Evolutionary conservation across 1,284 basidiomycete species (phyloP).

Genomic region (Cryptococcus floricola): DNA sequence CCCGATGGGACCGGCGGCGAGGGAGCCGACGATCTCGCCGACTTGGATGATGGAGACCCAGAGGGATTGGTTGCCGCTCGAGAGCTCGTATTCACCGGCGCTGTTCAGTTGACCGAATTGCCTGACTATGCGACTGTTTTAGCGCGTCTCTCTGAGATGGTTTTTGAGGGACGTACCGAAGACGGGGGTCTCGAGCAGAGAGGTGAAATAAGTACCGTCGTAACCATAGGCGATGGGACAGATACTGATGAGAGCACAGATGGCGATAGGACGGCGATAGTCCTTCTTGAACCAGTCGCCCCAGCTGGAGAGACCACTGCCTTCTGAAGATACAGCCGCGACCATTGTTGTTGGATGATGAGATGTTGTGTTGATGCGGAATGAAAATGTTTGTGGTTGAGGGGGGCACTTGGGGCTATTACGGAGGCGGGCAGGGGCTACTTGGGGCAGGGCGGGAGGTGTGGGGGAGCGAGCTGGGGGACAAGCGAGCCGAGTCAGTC

Average conservation of each 20-base stretch:
- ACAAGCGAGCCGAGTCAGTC: too few relatives aligned
- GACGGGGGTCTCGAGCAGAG: constrained; percentile 46
- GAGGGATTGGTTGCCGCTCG: constrained; percentile 25
- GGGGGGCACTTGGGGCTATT: background rate
- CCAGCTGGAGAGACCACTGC: constrained; percentile 12
- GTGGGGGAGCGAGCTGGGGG: too few relatives aligned
- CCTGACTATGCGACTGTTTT: constrained; percentile 3
- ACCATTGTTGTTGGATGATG: constrained; percentile 11
- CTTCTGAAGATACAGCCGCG: constrained; percentile 13
- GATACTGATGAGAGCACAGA: constrained; percentile 23
- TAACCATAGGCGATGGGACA: constrained; percentile 47
- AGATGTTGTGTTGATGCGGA: background rate
- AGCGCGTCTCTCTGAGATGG: constrained; percentile 14
- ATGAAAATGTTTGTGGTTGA: background rate
- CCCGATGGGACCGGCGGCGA: constrained; percentile 48
- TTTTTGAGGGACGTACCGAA: constrained; percentile 27
- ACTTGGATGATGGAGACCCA: constrained; percentile 51
- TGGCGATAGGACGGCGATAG: constrained; percentile 20
- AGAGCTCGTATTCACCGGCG: constrained; percentile 11
- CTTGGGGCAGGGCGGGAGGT: too few relatives aligned
- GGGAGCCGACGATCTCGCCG: constrained; percentile 50
- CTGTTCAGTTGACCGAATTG: constrained; percentile 16
- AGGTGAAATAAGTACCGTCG: constrained; percentile 46
- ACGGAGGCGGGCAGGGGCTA: too few relatives aligned
- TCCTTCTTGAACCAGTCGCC: constrained; percentile 17